Conservation (phyloP, 2,329 filamentous ascomycete genomes). For the Hypoxylon sp. region DNA sequence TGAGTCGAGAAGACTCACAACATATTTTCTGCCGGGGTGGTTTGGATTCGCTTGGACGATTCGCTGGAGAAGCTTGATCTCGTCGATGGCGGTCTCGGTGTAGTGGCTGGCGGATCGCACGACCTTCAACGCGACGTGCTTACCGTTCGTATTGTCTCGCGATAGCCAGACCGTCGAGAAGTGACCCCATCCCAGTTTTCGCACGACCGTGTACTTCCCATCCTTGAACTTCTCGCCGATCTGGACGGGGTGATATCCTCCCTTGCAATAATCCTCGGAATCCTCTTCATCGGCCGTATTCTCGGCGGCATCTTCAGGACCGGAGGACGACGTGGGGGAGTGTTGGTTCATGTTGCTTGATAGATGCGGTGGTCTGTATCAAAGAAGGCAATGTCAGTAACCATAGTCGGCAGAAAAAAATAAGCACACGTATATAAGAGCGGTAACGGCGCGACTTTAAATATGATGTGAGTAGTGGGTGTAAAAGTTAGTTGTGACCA, state of each 20-base stretch:
- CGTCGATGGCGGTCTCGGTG: conserved; percentile 97
- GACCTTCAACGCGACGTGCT: conserved; percentile 97
- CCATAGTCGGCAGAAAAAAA: conserved; percentile 23
- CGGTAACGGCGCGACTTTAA: conserved; percentile 20
- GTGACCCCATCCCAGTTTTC: conserved; percentile 97
- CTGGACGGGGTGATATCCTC: conserved; percentile 94
- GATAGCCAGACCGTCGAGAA: conserved; percentile 96
- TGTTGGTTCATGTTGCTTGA: conserved; percentile 71
- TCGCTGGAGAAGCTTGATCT: conserved; percentile 97
- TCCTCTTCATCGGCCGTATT: conserved; percentile 98
- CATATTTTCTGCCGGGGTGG: conserved; percentile 93
- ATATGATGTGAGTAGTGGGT: conserved; percentile 18
- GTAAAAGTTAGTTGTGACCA: conserved; percentile 32
- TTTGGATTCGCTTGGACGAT: conserved; percentile 95
- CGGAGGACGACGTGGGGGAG: conserved; percentile 82
- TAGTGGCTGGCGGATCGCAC: conserved; percentile 98
- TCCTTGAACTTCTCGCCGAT: conserved; percentile 98
- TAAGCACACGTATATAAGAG: conserved; percentile 24
- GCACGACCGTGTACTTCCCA: conserved; percentile 94
- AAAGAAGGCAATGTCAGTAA: conserved; percentile 50
- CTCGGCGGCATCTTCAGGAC: conserved; percentile 85
- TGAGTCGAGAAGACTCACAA: conserved; percentile 94
- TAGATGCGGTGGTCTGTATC: conserved; percentile 67
- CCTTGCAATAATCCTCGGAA: conserved; percentile 99
- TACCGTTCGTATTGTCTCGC: conserved; percentile 86